Base-by-base conservation (phyloP, 208 protist species). In the Wallacemonas collosoma region DNA sequence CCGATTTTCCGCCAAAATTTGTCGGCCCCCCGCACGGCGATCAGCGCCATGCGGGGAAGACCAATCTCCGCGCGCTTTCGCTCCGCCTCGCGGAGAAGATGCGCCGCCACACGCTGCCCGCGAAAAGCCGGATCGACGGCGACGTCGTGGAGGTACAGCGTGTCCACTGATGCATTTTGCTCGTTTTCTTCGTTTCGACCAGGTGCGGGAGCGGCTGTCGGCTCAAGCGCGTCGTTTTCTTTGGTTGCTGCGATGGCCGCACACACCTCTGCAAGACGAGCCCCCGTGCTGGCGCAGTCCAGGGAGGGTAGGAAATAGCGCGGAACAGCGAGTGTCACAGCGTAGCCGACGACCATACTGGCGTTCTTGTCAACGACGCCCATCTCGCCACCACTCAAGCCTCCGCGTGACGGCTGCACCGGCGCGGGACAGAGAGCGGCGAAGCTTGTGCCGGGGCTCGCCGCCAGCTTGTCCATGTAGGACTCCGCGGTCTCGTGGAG, bases 81-180 rank as follows among this genome's bases (percentile, higher is more conserved):
- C 43, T 71, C 66, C 9, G 73, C 67, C 1, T 53, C 17, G 4
- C 9, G 12, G 61, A 74, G 74, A 45, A 76, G 67, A 47, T 63
- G 61, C 11, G 39, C 57, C 15, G 75, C 75, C 35, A 75, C 58
- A 3, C 64, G 68, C 3, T 58, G 35, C 1, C 71, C 71, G 47
- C 72, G 76, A n/a, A 58, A 71, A 12, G 73, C 66, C 1, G 76
- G 71, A 50, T 74, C 66, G 9, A 81, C 71, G 1, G 76, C 76
- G n/a, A 80, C 57, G 61, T 80, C 76, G 62, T 80, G 76, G 3
- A 80, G 36, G 71, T 76, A 80, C 2, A 80, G 47, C n/a, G 76
- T 80, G 45, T 80, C 75, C 60, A n/a, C 26, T 26, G 26, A 26
- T 26, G 26, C 26, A 26, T 26, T 26, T 26, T 26, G 0, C 26